phyloP scores from a whole-genome alignment of 2,329 filamentous ascomycete species.

The Neocucurbitaria cava region DNA sequence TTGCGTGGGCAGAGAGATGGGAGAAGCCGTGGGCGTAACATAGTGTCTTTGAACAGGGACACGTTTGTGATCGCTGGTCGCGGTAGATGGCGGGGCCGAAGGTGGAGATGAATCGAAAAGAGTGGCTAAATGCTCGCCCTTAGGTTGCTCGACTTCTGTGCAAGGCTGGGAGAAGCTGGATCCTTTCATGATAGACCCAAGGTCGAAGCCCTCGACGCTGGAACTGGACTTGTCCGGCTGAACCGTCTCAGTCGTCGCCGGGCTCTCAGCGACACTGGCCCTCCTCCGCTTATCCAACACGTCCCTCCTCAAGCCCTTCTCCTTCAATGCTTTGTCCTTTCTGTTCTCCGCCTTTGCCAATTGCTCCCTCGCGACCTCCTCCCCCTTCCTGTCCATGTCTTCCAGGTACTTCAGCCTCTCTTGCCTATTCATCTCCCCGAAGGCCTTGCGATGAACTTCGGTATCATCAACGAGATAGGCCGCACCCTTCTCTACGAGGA shows the following conservation, averaged over 20 bases:
- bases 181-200: conserved; percentile 37
- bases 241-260: conserved; percentile 17
- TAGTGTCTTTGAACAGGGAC: conserved; percentile 35
- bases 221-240: conserved; percentile 15
- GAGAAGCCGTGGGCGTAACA: conserved; percentile 57
- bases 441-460: conserved; percentile 69
- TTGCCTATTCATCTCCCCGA: conserved; percentile 65
- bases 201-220: conserved; percentile 17
- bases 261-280: conserved; percentile 16
- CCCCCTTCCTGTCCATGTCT: conserved; percentile 62
- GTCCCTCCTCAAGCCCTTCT: conserved; percentile 49
- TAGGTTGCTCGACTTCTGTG: conserved; percentile 1
- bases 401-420: conserved; percentile 69
- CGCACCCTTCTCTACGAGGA: conserved; percentile 77
- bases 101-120: conserved; percentile 33
- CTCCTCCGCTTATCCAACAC: conserved; percentile 11
- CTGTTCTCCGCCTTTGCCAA: conserved; percentile 57
- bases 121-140: conserved; percentile 1
- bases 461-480: conserved; percentile 84
- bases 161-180: conserved; percentile 22
- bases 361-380: conserved; percentile 56
- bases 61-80: conserved; percentile 14
- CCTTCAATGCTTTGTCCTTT: conserved; percentile 59
- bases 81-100: conserved; percentile 13
- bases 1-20: conserved; percentile 40